Conservation (phyloP, 2,329 filamentous ascomycete species). For the Apiospora aurea region DNA sequence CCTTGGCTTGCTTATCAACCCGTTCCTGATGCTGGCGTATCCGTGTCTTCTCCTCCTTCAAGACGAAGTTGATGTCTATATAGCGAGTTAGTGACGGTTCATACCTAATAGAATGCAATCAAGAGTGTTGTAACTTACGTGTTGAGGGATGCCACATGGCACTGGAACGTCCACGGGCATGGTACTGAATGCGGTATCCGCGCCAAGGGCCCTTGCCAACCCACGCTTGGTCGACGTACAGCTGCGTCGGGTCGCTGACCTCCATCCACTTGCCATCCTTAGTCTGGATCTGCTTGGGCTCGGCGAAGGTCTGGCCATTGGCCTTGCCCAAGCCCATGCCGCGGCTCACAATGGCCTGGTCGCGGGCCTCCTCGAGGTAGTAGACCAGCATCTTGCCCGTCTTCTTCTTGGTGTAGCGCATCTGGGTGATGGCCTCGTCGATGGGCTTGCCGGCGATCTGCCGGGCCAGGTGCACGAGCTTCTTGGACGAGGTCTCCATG, state of each 20-base stretch:
- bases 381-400: slow-evolving; percentile 80
- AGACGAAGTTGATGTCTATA: slow-evolving; percentile 76
- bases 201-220: slow-evolving; percentile 77
- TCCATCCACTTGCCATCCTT: slow-evolving; percentile 78
- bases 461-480: slow-evolving; percentile 82
- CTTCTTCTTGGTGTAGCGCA: slow-evolving; percentile 96
- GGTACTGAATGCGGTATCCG: slow-evolving; percentile 66
- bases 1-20: slow-evolving; percentile 75
- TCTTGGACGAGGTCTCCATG: slow-evolving; percentile 89
- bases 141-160: slow-evolving; percentile 75
- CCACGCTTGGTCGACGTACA: slow-evolving; percentile 95
- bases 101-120: slow-evolving; percentile 24
- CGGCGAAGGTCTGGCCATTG: slow-evolving; percentile 47
- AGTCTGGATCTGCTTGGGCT: slow-evolving; percentile 68
- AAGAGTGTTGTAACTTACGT: slow-evolving; percentile 59
- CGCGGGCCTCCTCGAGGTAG: slow-evolving; percentile 81
- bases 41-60: slow-evolving; percentile 94
- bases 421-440: slow-evolving; percentile 91
- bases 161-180: slow-evolving; percentile 77
- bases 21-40: slow-evolving; percentile 82
- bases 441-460: slow-evolving; percentile 95
- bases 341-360: slow-evolving; percentile 78
- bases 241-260: slow-evolving; percentile 76
- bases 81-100: slow-evolving; percentile 31
- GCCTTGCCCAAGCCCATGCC: slow-evolving; percentile 79